These are phyloP conservation scores for Forsythia viridissima DNA, from an alignment of 257 asterid species.

Conservation along the genomic window DNA sequence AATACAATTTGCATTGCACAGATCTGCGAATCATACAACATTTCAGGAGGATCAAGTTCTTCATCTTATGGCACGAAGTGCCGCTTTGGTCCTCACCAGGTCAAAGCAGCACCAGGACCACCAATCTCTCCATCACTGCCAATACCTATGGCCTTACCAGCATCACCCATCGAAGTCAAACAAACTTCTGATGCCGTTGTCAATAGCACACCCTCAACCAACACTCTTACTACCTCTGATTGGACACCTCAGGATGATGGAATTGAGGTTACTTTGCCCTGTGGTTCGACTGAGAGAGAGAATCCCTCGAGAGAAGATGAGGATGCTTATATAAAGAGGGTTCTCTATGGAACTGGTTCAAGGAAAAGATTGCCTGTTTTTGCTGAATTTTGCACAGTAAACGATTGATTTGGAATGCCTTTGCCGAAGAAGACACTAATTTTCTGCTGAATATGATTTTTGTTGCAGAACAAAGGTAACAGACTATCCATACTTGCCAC, in stretches of 20 bases:
- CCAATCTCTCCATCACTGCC: conserved; percentile 27
- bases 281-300: conserved; percentile 16
- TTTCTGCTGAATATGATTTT: conserved; percentile 11
- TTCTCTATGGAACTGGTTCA: conserved; percentile 44
- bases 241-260: conserved; percentile 75
- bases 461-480: background rate
- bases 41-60: conserved; percentile 29
- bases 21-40: conserved; percentile 44
- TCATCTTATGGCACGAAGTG: conserved; percentile 46
- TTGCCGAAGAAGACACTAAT: conserved; percentile 19
- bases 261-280: conserved; percentile 47
- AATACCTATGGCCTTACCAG: conserved; percentile 25
- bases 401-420: conserved; percentile 1
- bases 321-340: conserved; percentile 37
- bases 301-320: conserved; percentile 44
- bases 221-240: conserved; percentile 21
- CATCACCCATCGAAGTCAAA: conserved; percentile 27
- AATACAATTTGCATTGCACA: conserved; percentile 32
- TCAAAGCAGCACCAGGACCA: conserved; percentile 27
- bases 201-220: conserved; percentile 9
- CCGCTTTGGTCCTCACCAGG: conserved; percentile 38
- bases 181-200: conserved; percentile 20
- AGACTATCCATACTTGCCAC: conserved; percentile 2
- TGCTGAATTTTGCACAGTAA: conserved; percentile 41
- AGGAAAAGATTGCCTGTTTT: conserved; percentile 57